A percentile compares a stretch with the other conserved stretches of the same genome.
These are phyloP conservation scores for Zygosaccharomyces kombuchaensis DNA, from an alignment of 805 yeast genomes.

Conservation along the genomic window DNA sequence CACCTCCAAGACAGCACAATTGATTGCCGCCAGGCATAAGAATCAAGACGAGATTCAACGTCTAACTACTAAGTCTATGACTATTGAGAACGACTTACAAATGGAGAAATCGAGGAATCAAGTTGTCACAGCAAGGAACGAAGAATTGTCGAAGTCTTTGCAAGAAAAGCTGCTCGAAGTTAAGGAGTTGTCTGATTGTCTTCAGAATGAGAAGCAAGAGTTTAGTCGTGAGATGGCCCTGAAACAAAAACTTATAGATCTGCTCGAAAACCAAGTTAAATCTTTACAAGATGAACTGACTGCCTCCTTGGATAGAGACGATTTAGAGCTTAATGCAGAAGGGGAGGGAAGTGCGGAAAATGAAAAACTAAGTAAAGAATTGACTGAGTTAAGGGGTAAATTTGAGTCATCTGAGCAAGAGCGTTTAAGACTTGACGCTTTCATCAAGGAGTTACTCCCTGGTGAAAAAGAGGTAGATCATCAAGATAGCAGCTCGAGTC, in stretches of 20 bases:
- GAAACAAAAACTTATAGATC: constrained; percentile 56
- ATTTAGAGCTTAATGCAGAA: constrained; percentile 37
- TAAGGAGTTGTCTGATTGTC: constrained; percentile 44
- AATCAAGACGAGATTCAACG: constrained; percentile 60
- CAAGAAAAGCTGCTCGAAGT: constrained; percentile 44
- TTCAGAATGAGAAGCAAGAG: constrained; percentile 43
- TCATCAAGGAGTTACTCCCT: constrained; percentile 42
- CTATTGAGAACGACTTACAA: constrained; percentile 26
- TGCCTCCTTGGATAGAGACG: constrained; percentile 47
- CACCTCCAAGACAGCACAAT: constrained; percentile 8
- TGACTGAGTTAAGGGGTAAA: constrained; percentile 27
- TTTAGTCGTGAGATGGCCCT: constrained; percentile 54
- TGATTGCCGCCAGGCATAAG: constrained; percentile 15
- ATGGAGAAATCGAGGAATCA: constrained; percentile 31
- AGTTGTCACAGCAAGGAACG: constrained; percentile 35
- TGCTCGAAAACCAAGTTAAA: constrained; percentile 38
- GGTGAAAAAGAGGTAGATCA: constrained; percentile 6
- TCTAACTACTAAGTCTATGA: constrained; percentile 41
- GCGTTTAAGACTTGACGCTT: constrained; percentile 41
- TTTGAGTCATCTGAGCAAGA: constrained; percentile 34
- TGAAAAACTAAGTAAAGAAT: constrained; percentile 33
- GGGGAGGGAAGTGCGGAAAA: constrained; percentile 30
- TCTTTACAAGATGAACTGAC: constrained; percentile 44
- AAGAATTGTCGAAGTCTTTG: constrained; percentile 37
- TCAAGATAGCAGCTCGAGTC: constrained; percentile 7